Percentiles rank a stretch among this genome's conserved stretches.
Conservation (phyloP, 78 protist genomes). For the Dictyostelium capitatum region DNA sequence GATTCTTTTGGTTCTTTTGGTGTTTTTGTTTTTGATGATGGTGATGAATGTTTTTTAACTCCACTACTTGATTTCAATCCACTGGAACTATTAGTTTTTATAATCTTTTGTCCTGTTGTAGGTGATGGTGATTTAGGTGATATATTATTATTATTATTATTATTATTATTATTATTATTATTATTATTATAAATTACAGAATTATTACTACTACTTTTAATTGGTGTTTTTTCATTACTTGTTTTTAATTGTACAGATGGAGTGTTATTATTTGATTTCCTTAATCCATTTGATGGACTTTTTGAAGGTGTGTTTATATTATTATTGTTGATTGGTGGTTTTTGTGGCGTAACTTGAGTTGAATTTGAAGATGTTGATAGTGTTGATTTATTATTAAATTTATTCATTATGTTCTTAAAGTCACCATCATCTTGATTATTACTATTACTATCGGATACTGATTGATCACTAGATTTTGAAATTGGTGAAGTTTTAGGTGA, state of each 20-base stretch:
- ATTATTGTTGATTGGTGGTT: conserved; percentile 11
- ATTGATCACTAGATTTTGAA: neutral
- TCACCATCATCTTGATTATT: neutral
- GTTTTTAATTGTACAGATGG: conserved; percentile 45
- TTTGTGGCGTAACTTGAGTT: neutral
- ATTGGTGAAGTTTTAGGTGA: conserved; percentile 20
- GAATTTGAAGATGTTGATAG: neutral
- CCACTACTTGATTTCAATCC: neutral
- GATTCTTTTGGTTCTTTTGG: conserved; percentile 74
- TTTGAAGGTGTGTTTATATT: neutral
- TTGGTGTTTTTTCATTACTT: conserved; percentile 23
- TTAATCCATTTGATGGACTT: neutral
- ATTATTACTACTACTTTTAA: conserved; percentile 1
- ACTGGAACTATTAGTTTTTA: neutral
- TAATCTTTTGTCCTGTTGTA: conserved; percentile 8
- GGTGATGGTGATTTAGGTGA: conserved; percentile 13
- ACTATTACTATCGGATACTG: neutral
- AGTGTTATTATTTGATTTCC: neutral
- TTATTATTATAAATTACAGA: conserved; percentile 36
- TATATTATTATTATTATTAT: neutral
- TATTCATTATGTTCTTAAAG: neutral
- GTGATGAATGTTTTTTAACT: conserved; percentile 3
- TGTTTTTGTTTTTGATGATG: neutral
- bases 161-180: conserved; percentile 26
- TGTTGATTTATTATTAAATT: neutral